Conservation (phyloP, 345 rosid genomes). For the Populus tremula region DNA sequence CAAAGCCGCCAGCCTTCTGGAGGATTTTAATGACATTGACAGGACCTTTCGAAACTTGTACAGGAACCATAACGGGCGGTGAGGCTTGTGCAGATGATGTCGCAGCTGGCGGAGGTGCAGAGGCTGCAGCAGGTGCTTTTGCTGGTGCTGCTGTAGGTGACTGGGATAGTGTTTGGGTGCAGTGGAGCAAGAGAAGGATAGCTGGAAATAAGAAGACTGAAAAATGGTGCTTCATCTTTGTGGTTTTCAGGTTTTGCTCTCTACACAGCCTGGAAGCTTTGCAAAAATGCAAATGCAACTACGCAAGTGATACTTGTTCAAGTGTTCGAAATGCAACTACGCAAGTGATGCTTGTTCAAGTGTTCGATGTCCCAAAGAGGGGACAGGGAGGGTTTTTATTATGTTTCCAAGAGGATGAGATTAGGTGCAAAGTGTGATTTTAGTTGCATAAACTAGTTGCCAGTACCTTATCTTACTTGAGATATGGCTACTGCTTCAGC, state of each 20-base stretch:
- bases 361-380: not conserved
- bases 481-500: too few species aligned
- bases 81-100: not conserved
- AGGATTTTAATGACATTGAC: not conserved
- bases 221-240: not conserved
- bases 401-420: not conserved
- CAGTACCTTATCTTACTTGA: too few species aligned
- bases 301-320: not conserved
- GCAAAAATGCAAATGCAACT: not conserved
- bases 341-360: not conserved
- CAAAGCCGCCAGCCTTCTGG: not conserved
- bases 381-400: not conserved
- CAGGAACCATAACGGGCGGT: not conserved
- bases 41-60: not conserved
- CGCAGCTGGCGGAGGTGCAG: not conserved
- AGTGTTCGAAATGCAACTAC: not conserved
- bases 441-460: not conserved
- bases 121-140: not conserved
- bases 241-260: not conserved
- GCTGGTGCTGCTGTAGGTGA: slow-evolving; percentile 8
- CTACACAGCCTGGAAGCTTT: not conserved
- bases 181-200: slow-evolving; percentile 5
- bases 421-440: not conserved
- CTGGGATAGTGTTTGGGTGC: slow-evolving; percentile 1
- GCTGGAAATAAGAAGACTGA: not conserved